Conservation (phyloP, 2,329 filamentous ascomycete genomes). For the Colletotrichum sp. region DNA sequence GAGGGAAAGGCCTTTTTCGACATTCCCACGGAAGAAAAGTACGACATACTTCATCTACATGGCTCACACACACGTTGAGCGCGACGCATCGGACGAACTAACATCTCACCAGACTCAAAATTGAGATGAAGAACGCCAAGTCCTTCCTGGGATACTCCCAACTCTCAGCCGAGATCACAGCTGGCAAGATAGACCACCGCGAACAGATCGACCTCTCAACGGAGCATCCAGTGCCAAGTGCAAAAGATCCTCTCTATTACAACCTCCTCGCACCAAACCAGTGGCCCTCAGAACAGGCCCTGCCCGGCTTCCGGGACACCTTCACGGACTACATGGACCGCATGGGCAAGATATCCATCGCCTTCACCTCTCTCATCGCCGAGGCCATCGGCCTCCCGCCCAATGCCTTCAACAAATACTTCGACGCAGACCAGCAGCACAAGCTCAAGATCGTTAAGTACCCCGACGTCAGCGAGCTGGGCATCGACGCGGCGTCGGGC, state of each 20-base stretch:
- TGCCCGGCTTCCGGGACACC: slow-evolving; percentile 71
- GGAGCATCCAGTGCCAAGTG: slow-evolving; percentile 69
- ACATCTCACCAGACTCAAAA: slow-evolving; percentile 53
- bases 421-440: slow-evolving; percentile 77
- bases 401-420: slow-evolving; percentile 78
- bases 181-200: slow-evolving; percentile 76
- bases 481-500: slow-evolving; percentile 37
- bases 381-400: slow-evolving; percentile 78
- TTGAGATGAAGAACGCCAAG: slow-evolving; percentile 76
- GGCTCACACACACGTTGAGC: not conserved
- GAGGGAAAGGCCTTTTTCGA: slow-evolving; percentile 80
- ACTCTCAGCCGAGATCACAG: slow-evolving; percentile 73
- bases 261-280: slow-evolving; percentile 81
- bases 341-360: slow-evolving; percentile 75
- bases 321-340: slow-evolving; percentile 78
- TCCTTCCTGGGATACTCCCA: slow-evolving; percentile 75
- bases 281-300: slow-evolving; percentile 70
- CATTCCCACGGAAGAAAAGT: slow-evolving; percentile 78
- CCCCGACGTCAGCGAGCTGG: slow-evolving; percentile 71
- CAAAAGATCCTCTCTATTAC: slow-evolving; percentile 71
- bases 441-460: slow-evolving; percentile 92
- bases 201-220: slow-evolving; percentile 90
- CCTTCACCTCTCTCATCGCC: slow-evolving; percentile 81
- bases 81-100: not conserved
- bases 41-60: slow-evolving; percentile 23